Evolutionary conservation across 768 basidiomycete genomes (phyloP), one percentile per base, ranked within the genome.

Genomic region (Rhodotorula taiwanensis): DNA sequence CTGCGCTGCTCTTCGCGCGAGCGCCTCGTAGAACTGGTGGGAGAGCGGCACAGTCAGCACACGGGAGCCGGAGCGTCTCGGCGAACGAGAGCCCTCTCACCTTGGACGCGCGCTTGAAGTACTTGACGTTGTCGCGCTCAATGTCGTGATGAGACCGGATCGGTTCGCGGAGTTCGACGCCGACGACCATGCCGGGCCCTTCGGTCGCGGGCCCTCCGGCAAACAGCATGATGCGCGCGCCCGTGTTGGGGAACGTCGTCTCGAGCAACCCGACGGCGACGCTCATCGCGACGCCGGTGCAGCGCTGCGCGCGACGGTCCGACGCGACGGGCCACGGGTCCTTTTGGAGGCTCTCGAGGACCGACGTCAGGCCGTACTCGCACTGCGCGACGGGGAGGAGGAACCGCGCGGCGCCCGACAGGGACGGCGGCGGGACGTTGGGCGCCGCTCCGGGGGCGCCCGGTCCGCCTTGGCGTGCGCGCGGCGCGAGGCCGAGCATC

Each of bases 81-180:
- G n/a, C 21, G 23, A 2, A 54, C 42, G 15, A 39, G 31, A 3
- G 36, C 10, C 7, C 20, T 71, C 79, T 53, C 64, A 93, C 94
- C 84, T 98, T 99, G 66, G 85, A 83, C 20, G 95, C 91, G 49
- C 91, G 86, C 79, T 97, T 98, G 80, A 86, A 98, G 75, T 99
- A 92, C 77, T 97, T 98, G 48, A 87, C 93, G 66, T 84, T 87
- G 75, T 99, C 95, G 25, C 91, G 82, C 73, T 99, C 95, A 72
- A 98, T 98, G 73, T 99, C 95, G 78, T 98, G 94, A 75, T 99
- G 95, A 13, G 92, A 95, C 56, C 95, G 87, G 66, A 99, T 98
- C 4, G 93, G 91, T 73, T 99, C 95, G 77, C 89, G 88, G 59
- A 98, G 80, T 77, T 98, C 94, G 69, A 89, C 89, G 76, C 83